Conservation (phyloP, 2,329 filamentous ascomycete genomes). For the Madurella mycetomatis region DNA sequence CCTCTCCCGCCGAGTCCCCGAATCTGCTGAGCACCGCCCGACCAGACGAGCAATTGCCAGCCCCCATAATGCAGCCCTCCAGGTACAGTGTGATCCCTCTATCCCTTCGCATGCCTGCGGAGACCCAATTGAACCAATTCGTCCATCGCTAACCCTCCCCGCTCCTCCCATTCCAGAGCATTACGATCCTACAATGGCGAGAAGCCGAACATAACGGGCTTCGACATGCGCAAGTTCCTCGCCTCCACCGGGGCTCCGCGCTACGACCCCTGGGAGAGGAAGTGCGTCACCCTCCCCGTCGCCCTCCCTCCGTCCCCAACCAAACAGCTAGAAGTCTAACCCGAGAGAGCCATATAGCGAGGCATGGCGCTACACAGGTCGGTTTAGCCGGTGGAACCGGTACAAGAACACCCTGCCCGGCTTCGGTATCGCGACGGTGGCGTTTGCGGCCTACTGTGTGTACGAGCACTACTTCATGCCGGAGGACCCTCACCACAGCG, state of each 20-base stretch:
- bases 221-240: slow-evolving; percentile 78
- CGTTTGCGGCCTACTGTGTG: slow-evolving; percentile 82
- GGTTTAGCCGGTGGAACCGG: slow-evolving; percentile 82
- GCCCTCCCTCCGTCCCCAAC: background rate
- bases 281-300: slow-evolving; percentile 42
- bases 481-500: slow-evolving; percentile 58
- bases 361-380: slow-evolving; percentile 88
- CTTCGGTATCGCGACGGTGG: slow-evolving; percentile 85
- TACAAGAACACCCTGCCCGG: slow-evolving; percentile 85
- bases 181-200: slow-evolving; percentile 47
- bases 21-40: slow-evolving; percentile 11
- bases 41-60: slow-evolving; percentile 23
- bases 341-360: slow-evolving; percentile 55
- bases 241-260: slow-evolving; percentile 59
- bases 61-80: slow-evolving; percentile 30
- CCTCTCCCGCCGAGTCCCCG: slow-evolving; percentile 4
- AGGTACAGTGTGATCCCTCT: slow-evolving; percentile 20
- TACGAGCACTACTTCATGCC: slow-evolving; percentile 86
- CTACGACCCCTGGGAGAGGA: slow-evolving; percentile 64
- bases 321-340: background rate
- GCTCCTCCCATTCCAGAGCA: slow-evolving; percentile 35
- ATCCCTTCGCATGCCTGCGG: background rate
- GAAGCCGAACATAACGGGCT: slow-evolving; percentile 82
- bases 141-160: background rate
- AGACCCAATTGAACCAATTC: background rate